Evolutionary conservation across 2,329 filamentous ascomycete genomes (phyloP), one percentile per base, ranked within the genome.

Genomic region (Pyricularia sp.): DNA sequence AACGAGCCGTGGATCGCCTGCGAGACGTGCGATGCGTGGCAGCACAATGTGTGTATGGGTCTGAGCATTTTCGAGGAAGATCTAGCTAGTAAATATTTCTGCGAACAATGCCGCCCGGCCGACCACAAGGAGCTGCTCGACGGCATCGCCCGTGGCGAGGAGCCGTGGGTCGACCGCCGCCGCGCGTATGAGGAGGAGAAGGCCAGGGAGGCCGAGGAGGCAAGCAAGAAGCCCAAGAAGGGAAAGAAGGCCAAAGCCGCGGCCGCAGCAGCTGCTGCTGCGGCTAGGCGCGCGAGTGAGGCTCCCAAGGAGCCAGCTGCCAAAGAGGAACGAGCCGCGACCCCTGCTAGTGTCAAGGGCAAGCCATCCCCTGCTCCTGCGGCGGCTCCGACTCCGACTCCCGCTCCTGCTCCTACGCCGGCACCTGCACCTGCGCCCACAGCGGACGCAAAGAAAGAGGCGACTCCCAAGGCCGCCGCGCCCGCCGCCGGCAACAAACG

Each of bases 11-110:
- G 97, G 93, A 97, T 99, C 75, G 93, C 92, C 71, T 99, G 95
- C 82, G 95, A 99, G 79, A 88, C 87, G 65, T 99, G 95, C 79
- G 88, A 88, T 66, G 94, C 91, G 61, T 99, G 95, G 95, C 95
- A 99, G 80, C 95, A 99, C 80, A 97, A 97, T 76, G 90, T 96
- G 72, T 99, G 95, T 77, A 92, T 99, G 83, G 93, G 92, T 68
- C 87, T 97, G 77, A 88, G 86, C 75, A 88, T 90, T 65, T 93
- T 92, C 73, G 87, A 90, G 36, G 91, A 94, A 70, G 88, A 94
- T 75, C 85, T 92, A 69, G 90, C 92, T 33, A 91, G 91, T 70
- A 85, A 92, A 78, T 99, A 99, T 81, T 96, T 91, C 79, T 99
- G 95, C 80, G 95, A 99, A 79, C 83, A 90, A 79, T 98, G 95